Conservation (phyloP, 2,329 filamentous ascomycete genomes). For the Claviceps sp. region DNA sequence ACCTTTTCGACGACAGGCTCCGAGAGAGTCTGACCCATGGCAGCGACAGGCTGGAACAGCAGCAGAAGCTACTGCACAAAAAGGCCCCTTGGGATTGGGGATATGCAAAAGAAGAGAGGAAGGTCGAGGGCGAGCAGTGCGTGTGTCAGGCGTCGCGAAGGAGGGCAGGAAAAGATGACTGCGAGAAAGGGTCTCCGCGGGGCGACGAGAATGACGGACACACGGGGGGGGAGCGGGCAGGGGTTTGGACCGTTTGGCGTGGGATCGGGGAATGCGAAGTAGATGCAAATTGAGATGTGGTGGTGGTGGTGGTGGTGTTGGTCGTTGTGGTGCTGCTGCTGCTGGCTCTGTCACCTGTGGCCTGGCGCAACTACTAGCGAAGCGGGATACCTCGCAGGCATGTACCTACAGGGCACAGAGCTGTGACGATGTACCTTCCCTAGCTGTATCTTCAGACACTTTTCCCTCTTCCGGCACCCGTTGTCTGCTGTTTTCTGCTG, state of each 20-base stretch:
- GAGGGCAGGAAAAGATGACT: constrained; percentile 1
- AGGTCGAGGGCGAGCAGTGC: neutral
- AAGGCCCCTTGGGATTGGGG: constrained; percentile 8
- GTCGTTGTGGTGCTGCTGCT: neutral
- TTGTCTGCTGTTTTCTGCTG: too few species aligned
- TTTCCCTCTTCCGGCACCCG: too few species aligned
- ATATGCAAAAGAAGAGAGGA: constrained; percentile 4
- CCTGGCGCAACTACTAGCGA: too few species aligned
- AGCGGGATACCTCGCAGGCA: too few species aligned
- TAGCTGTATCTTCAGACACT: too few species aligned
- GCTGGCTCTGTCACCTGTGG: too few species aligned
- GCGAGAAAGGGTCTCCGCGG: neutral
- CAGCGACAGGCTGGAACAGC: constrained; percentile 14
- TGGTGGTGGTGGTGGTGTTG: neutral
- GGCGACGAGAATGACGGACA: constrained; percentile 3
- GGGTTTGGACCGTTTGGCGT: neutral
- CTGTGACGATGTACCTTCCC: too few species aligned
- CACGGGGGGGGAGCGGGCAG: neutral
- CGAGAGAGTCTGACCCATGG: constrained; percentile 98
- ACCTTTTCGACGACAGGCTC: constrained; percentile 99
- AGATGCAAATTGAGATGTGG: neutral
- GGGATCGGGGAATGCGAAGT: constrained; percentile 1
- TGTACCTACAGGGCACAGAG: too few species aligned
- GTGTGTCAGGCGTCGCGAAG: constrained; percentile 1
- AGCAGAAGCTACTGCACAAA: constrained; percentile 14